Conservation (phyloP, 2,329 filamentous ascomycete genomes). For the Ophiostoma sp. region DNA sequence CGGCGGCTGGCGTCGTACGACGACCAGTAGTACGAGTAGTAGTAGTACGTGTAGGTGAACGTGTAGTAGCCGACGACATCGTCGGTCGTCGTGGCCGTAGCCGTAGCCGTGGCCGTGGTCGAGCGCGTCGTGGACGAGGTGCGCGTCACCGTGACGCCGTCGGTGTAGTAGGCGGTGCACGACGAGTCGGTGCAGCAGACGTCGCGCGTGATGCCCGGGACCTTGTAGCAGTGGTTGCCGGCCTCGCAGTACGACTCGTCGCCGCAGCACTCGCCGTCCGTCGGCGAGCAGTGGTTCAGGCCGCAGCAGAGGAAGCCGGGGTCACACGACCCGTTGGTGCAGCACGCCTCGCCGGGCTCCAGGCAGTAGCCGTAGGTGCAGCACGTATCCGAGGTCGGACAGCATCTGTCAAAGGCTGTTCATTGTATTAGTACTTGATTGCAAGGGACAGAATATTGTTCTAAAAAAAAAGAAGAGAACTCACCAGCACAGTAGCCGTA, state of each 20-base stretch:
- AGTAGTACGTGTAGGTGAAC: slow-evolving; percentile 29
- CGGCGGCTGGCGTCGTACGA: slow-evolving; percentile 21
- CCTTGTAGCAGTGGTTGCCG: slow-evolving; percentile 28
- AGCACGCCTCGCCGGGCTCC: neutral
- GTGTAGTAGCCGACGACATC: slow-evolving; percentile 27
- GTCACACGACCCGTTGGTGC: neutral
- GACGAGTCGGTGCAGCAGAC: slow-evolving; percentile 30
- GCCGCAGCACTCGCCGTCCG: slow-evolving; percentile 27
- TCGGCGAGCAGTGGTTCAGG: neutral
- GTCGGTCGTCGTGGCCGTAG: neutral
- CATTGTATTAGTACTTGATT: too few relatives aligned
- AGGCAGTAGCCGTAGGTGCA: neutral
- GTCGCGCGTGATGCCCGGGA: slow-evolving; percentile 8
- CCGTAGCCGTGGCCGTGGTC: slow-evolving; percentile 22
- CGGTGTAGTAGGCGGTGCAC: slow-evolving; percentile 2
- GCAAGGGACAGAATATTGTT: too few relatives aligned
- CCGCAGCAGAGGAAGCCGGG: neutral
- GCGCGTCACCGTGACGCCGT: slow-evolving; percentile 9
- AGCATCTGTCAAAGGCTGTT: neutral
- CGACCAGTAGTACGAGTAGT: slow-evolving; percentile 30
- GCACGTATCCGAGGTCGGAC: neutral
- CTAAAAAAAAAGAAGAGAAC: neutral
- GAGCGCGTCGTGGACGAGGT: slow-evolving; percentile 22
- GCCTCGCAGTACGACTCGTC: slow-evolving; percentile 28
- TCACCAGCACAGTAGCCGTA: neutral